Evolutionary conservation across 2,329 filamentous ascomycete genomes (phyloP).

Genomic region (Pestalotiopsis sp.): DNA sequence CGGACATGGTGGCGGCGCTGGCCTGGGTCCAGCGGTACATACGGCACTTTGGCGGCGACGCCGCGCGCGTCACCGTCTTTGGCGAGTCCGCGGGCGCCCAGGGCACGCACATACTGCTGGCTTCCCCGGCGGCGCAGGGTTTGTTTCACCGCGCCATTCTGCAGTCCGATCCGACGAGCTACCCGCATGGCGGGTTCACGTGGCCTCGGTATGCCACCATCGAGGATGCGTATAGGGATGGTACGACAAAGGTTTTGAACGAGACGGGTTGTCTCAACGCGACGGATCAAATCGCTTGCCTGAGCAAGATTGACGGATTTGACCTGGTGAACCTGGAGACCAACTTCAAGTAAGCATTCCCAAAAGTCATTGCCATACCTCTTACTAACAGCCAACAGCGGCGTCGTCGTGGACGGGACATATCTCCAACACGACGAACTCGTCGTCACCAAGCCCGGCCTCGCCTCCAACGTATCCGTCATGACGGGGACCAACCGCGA

Average conservation of each 20-base stretch:
- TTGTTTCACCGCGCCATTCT: neutral
- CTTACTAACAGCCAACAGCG: neutral
- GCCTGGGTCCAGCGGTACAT: slow-evolving; percentile 55
- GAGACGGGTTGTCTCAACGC: neutral
- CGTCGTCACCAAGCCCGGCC: neutral
- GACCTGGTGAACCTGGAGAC: neutral
- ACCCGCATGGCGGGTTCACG: neutral
- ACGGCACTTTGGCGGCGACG: slow-evolving; percentile 34
- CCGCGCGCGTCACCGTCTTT: slow-evolving; percentile 28
- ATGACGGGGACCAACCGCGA: neutral
- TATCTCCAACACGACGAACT: neutral
- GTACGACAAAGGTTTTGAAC: neutral
- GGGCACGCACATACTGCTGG: neutral
- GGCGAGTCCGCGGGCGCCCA: neutral
- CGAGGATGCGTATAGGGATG: neutral
- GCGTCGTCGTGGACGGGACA: neutral
- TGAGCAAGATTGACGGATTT: neutral
- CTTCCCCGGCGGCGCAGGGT: neutral
- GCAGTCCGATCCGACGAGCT: neutral
- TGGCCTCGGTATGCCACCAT: neutral
- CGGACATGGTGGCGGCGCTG: slow-evolving; percentile 28
- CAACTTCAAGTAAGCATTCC: neutral
- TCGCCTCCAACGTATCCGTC: neutral
- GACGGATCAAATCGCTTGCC: neutral
- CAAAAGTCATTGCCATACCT: neutral